Conservation (phyloP, 2,329 filamentous ascomycete species). For the Sclerotiophoma versabilis region DNA sequence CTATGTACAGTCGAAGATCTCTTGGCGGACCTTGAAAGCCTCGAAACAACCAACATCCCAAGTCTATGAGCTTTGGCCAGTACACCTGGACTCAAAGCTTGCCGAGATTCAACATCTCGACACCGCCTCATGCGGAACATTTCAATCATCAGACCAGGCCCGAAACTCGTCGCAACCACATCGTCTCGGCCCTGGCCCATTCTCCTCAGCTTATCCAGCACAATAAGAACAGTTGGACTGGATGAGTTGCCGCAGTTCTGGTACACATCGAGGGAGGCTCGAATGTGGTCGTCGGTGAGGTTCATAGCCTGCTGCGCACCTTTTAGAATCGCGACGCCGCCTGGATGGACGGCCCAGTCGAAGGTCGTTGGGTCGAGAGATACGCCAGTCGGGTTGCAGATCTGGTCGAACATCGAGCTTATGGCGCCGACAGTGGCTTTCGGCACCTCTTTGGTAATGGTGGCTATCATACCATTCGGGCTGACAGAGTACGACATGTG, state of each 20-base stretch:
- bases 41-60: slow-evolving; percentile 7
- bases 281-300: slow-evolving; percentile 69
- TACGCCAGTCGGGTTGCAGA: neutral
- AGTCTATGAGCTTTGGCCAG: slow-evolving; percentile 10
- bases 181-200: slow-evolving; percentile 59
- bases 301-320: slow-evolving; percentile 66
- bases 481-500: slow-evolving; percentile 73
- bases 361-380: slow-evolving; percentile 61
- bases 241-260: slow-evolving; percentile 74
- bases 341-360: slow-evolving; percentile 78
- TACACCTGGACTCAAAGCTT: slow-evolving; percentile 1
- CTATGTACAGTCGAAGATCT: neutral
- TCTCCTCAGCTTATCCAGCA: slow-evolving; percentile 66
- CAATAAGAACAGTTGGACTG: slow-evolving; percentile 70
- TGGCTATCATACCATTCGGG: slow-evolving; percentile 58
- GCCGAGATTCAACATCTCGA: slow-evolving; percentile 2
- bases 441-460: slow-evolving; percentile 33
- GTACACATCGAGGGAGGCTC: slow-evolving; percentile 74
- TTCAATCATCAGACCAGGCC: slow-evolving; percentile 72
- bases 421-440: slow-evolving; percentile 26
- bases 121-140: slow-evolving; percentile 69
- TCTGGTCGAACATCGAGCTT: slow-evolving; percentile 44
- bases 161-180: slow-evolving; percentile 73
- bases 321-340: slow-evolving; percentile 70
- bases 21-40: neutral